These are phyloP conservation scores for Anisodus acutangulus DNA, from an alignment of 257 asterid genomes.

Conservation along the genomic window DNA sequence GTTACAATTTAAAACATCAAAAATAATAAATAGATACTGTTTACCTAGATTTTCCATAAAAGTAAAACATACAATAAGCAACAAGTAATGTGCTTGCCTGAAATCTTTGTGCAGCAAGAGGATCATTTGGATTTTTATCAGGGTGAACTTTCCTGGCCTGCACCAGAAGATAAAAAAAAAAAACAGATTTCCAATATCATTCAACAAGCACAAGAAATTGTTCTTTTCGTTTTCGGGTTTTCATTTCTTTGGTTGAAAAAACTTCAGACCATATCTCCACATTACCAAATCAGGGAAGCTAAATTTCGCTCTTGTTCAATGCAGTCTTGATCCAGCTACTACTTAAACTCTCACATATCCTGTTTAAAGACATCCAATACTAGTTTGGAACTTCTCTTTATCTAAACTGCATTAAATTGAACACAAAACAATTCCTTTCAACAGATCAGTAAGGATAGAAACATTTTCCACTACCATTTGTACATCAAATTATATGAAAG, in stretches of 20 bases:
- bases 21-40: not conserved
- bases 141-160: conserved; percentile 98
- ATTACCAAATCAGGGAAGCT: not conserved
- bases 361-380: not conserved
- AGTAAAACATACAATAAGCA: not conserved
- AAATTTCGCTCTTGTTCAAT: not conserved
- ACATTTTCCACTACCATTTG: not conserved
- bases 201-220: not conserved
- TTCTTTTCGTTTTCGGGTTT: not conserved
- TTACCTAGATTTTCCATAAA: not conserved
- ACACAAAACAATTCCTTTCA: not conserved
- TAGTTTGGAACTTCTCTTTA: not conserved
- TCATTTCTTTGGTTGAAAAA: not conserved
- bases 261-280: not conserved
- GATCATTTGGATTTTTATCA: conserved; percentile 84
- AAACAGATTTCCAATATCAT: not conserved
- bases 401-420: not conserved
- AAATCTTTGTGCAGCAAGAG: conserved; percentile 84
- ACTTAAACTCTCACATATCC: not conserved
- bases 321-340: not conserved
- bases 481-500: not conserved
- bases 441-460: not conserved
- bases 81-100: conserved; percentile 54
- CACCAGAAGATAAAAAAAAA: conserved; percentile 22
- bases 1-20: not conserved